phyloP scores from a whole-genome alignment of 2,329 filamentous ascomycete species.

The Gnomoniopsis sp. region DNA sequence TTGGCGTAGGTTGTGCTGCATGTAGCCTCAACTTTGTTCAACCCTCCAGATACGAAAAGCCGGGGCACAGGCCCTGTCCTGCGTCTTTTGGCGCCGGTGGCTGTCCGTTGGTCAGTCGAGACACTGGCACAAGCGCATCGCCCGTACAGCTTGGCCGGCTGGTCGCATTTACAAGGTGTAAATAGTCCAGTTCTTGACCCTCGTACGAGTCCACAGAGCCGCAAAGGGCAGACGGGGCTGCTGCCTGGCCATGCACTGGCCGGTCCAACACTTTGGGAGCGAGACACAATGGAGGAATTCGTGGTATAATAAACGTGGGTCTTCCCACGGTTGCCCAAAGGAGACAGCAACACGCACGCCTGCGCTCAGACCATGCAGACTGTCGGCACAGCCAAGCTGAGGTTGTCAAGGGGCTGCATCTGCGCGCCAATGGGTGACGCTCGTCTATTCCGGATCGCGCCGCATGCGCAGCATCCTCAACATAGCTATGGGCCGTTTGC shows the following conservation, averaged over 20 bases:
- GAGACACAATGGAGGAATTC: too few relatives aligned
- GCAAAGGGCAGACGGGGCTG: not conserved
- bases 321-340: not conserved
- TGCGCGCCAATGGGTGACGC: not conserved
- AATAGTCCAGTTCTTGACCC: too few relatives aligned
- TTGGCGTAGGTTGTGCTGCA: too few relatives aligned
- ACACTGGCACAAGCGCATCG: too few relatives aligned
- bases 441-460: not conserved
- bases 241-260: slow-evolving; percentile 2
- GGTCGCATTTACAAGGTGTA: too few relatives aligned
- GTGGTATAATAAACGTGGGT: too few relatives aligned
- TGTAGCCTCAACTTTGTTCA: too few relatives aligned
- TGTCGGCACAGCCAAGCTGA: not conserved
- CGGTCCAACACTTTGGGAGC: not conserved
- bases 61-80: too few relatives aligned
- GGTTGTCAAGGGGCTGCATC: not conserved
- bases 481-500: not conserved
- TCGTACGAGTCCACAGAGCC: too few relatives aligned
- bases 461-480: not conserved
- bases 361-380: slow-evolving; percentile 1
- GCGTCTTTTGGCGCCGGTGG: too few relatives aligned
- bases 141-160: not conserved
- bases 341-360: not conserved
- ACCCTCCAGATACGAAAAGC: too few relatives aligned
- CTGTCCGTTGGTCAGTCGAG: too few relatives aligned